A percentile compares a stretch with the other conserved stretches of the same genome.
These are phyloP conservation scores for Saturnispora quitensis DNA, from an alignment of 805 yeast genomes.

Conservation along the genomic window DNA sequence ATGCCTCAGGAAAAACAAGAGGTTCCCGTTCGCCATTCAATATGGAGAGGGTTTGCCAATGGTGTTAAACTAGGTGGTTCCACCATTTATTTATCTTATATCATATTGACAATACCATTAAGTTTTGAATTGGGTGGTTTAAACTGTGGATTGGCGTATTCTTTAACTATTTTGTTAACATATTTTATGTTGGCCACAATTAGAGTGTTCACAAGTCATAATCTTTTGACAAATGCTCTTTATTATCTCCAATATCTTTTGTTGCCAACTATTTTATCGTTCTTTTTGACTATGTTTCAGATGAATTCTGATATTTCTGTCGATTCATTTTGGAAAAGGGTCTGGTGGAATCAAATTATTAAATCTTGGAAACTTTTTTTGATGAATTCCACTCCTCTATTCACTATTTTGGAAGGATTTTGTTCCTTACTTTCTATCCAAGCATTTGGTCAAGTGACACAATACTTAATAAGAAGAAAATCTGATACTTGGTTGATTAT, in stretches of 20 bases:
- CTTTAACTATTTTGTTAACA: slow-evolving; percentile 59
- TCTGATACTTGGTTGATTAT: slow-evolving; percentile 36
- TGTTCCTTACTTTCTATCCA: slow-evolving; percentile 89
- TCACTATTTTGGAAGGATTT: slow-evolving; percentile 86
- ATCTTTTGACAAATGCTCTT: slow-evolving; percentile 28
- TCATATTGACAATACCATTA: slow-evolving; percentile 78
- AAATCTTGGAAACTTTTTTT: slow-evolving; percentile 59
- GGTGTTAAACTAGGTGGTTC: slow-evolving; percentile 23
- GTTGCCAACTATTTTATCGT: slow-evolving; percentile 48
- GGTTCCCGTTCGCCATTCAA: background rate
- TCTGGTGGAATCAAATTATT: slow-evolving; percentile 34
- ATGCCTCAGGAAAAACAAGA: background rate
- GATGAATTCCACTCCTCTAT: slow-evolving; percentile 77
- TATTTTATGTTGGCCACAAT: slow-evolving; percentile 70
- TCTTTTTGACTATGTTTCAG: slow-evolving; percentile 49
- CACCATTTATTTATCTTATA: slow-evolving; percentile 53
- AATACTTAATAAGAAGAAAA: background rate
- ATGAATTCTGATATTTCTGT: slow-evolving; percentile 21
- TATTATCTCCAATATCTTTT: slow-evolving; percentile 53
- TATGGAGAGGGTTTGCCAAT: background rate
- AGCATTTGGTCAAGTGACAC: slow-evolving; percentile 49
- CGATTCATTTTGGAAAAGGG: slow-evolving; percentile 12
- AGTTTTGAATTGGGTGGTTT: slow-evolving; percentile 89
- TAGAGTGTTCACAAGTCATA: slow-evolving; percentile 28
- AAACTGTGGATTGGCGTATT: slow-evolving; percentile 79